A percentile compares a stretch with the other conserved stretches of the same genome.
phyloP scores from a whole-genome alignment of 805 yeast species.

The Cyberlindnera bimundalis region DNA sequence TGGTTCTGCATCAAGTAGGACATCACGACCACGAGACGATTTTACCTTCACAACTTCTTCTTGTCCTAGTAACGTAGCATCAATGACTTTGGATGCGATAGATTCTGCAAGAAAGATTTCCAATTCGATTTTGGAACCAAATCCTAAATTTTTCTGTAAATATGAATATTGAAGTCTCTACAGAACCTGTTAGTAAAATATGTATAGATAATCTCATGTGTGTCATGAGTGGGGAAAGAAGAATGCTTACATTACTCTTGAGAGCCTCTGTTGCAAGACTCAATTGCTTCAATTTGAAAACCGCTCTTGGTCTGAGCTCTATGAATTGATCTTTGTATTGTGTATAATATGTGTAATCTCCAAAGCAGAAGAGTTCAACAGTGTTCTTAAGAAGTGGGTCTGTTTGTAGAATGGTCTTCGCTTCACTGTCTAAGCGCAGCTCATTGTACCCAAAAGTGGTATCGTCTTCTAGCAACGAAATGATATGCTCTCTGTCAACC shows the following conservation, averaged over 20 bases:
- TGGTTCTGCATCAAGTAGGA: conserved; percentile 16
- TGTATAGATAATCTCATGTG: too few species aligned
- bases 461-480: conserved; percentile 16
- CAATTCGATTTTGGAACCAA: conserved; percentile 12
- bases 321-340: conserved; percentile 11
- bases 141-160: conserved; percentile 11
- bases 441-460: conserved; percentile 26
- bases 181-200: conserved; percentile 1
- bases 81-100: conserved; percentile 16
- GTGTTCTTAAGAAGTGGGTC: conserved; percentile 19
- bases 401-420: conserved; percentile 1
- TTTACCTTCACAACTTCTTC: conserved; percentile 19
- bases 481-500: background rate
- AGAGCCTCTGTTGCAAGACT: conserved; percentile 21
- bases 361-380: conserved; percentile 27
- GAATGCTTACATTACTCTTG: conserved; percentile 12
- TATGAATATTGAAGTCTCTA: conserved; percentile 16
- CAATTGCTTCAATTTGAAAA: conserved; percentile 23
- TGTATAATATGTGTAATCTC: conserved; percentile 19
- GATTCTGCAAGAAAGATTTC: conserved; percentile 25
- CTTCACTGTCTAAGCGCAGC: conserved; percentile 11
- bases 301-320: conserved; percentile 13
- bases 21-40: conserved; percentile 26
- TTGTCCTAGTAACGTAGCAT: conserved; percentile 21
- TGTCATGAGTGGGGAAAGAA: background rate